phyloP scores from a whole-genome alignment of 441 rosid genomes.

The Adansonia madagascariensis region DNA sequence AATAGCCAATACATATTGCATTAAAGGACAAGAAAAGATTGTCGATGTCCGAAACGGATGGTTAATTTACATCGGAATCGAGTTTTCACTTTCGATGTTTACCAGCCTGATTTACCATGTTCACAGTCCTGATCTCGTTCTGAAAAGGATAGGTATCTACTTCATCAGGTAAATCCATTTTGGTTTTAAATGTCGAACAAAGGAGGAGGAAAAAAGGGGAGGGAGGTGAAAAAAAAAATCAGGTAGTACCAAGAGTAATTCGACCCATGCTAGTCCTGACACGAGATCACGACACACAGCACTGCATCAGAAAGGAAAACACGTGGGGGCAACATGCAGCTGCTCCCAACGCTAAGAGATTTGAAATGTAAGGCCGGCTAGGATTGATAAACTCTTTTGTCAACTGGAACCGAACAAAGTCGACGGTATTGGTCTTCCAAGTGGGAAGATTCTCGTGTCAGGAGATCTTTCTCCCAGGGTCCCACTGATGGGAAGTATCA shows the following conservation, averaged over 20 bases:
- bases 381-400: conserved; percentile 34
- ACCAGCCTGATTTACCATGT: neutral
- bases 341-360: conserved; percentile 29
- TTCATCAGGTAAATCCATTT: neutral
- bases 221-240: neutral
- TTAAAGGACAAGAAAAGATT: neutral
- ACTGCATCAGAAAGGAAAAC: neutral
- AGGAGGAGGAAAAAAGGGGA: neutral
- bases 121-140: neutral
- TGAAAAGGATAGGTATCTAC: conserved; percentile 22
- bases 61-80: neutral
- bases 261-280: conserved; percentile 32
- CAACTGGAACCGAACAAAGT: conserved; percentile 32
- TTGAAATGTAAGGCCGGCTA: conserved; percentile 42
- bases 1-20: neutral
- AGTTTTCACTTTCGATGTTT: neutral
- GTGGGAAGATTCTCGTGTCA: conserved; percentile 46
- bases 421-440: conserved; percentile 28
- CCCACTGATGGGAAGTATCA: conserved; percentile 34
- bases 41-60: neutral
- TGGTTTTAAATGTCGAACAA: neutral
- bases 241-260: neutral
- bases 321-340: conserved; percentile 48
- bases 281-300: conserved; percentile 20
- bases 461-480: conserved; percentile 43